Base-by-base conservation (phyloP, 2,329 filamentous ascomycete species). In the Diaporthe vexans region DNA sequence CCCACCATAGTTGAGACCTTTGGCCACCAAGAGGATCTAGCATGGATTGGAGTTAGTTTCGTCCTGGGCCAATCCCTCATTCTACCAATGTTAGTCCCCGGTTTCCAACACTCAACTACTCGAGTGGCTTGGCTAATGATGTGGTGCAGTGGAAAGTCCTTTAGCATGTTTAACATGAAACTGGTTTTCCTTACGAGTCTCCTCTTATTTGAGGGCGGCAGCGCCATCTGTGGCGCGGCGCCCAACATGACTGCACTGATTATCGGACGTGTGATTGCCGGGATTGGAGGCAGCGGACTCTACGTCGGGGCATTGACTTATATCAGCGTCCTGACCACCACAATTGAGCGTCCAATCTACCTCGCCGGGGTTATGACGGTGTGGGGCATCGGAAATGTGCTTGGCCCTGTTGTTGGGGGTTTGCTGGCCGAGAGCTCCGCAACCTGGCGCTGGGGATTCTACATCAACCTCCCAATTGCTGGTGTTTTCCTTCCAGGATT, bases 391-490 rank as follows among this genome's bases (percentile, higher is more conserved):
- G 85, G 84, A 15, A 83, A 80, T 37, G 83, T 84, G 13, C 78
- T 86, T 8, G 85, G 85, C 0, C 85, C 84, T 2, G 80, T 86
- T 8, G 79, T 87, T 37, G 86, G 86, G 7, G 86, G 85, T 33
- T 82, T 81, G 0, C 86, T 88, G 51, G 80, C 82, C 5, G 83
- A 83, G 43, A 81, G 78, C 7, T 76, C 77, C 2, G 82, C 81
- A 0, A 81, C 80, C 0, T 88, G 86, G 86, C 75, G 85, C 26
- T 87, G 83, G 83, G 80, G 80, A 0, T 86, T 86, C 73, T 91
- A 91, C 76, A 87, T 91, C 80, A 91, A 91, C 75, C 81, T 91
- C 0, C 79, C 87, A 35, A 84, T 86, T 7, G 88, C 81, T 3
- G 85, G 78, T 26, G 78, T 84, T 33, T 78, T 79, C 19, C 76